These are phyloP conservation scores for Cladosporium sp. DNA, from an alignment of 2,329 filamentous ascomycete species.

Conservation along the genomic window DNA sequence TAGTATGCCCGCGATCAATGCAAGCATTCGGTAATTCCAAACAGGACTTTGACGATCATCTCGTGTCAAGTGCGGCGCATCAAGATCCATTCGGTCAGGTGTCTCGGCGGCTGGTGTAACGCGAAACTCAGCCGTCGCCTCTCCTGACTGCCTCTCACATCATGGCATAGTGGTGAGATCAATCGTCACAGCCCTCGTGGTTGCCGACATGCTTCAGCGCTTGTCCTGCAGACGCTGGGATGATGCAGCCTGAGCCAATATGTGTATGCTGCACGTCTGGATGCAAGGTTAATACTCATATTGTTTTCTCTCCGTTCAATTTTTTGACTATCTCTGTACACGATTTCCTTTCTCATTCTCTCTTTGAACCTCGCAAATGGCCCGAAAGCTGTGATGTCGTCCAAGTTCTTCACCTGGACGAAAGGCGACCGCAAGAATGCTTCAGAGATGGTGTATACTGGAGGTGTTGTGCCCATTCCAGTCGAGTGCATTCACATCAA, in stretches of 20 bases:
- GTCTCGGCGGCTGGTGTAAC: constrained; percentile 2
- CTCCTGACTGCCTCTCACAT: neutral
- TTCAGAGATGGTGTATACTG: constrained; percentile 32
- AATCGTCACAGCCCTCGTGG: neutral
- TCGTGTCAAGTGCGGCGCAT: neutral
- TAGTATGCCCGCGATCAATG: neutral
- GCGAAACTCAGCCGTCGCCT: neutral
- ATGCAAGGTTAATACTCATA: too few species aligned
- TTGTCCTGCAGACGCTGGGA: neutral
- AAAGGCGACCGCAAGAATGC: constrained; percentile 35
- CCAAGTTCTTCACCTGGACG: constrained; percentile 43
- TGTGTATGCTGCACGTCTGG: too few species aligned
- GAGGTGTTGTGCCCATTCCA: constrained; percentile 37
- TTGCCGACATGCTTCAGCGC: neutral
- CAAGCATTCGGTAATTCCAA: neutral
- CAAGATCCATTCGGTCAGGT: neutral
- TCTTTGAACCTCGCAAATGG: too few species aligned
- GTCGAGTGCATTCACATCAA: constrained; percentile 28
- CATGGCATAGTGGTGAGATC: neutral
- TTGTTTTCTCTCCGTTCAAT: too few species aligned
- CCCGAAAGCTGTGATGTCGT: constrained; percentile 27
- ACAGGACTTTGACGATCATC: too few species aligned
- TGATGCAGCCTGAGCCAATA: neutral
- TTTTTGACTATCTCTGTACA: too few species aligned
- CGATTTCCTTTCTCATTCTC: too few species aligned